These are phyloP conservation scores for Nakazawaea ambrosiae DNA, from an alignment of 805 yeast genomes.

Conservation along the genomic window DNA sequence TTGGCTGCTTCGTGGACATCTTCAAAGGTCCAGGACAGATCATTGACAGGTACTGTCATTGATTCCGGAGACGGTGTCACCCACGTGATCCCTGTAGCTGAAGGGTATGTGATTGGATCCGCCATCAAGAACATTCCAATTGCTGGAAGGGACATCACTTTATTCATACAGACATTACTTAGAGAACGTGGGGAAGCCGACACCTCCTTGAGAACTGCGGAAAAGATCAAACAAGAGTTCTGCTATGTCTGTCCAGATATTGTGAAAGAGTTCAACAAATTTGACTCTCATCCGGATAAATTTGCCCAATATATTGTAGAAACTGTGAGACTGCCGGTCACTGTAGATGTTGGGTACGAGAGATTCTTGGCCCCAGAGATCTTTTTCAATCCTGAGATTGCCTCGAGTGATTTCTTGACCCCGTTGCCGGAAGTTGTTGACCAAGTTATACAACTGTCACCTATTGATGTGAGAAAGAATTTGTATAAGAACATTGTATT, in stretches of 20 bases:
- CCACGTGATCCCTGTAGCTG: constrained; percentile 98
- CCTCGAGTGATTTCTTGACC: constrained; percentile 88
- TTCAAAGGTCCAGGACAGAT: constrained; percentile 88
- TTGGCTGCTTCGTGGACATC: constrained; percentile 99
- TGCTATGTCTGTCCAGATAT: constrained; percentile 98
- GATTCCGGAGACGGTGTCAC: constrained; percentile 99
- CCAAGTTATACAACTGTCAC: constrained; percentile 88
- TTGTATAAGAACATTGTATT: constrained; percentile 91
- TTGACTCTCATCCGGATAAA: constrained; percentile 88
- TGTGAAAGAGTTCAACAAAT: constrained; percentile 91
- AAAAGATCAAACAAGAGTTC: constrained; percentile 90
- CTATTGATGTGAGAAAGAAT: constrained; percentile 97
- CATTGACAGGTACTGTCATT: constrained; percentile 96
- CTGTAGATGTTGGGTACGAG: constrained; percentile 96
- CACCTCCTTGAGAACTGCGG: constrained; percentile 92
- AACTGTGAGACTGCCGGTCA: constrained; percentile 33
- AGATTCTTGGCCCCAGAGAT: constrained; percentile 98
- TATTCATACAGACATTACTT: constrained; percentile 83
- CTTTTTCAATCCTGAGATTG: constrained; percentile 96
- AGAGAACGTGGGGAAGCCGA: constrained; percentile 97
- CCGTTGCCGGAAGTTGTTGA: constrained; percentile 97
- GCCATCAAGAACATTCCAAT: constrained; percentile 96
- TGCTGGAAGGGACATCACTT: constrained; percentile 97
- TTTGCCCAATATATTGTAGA: constrained; percentile 91
- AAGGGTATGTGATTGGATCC: constrained; percentile 96